A percentile compares a stretch with the other conserved stretches of the same genome.
These are phyloP conservation scores for Rhizopus delemar DNA, from an alignment of 371 early-diverging fungal species.

Conservation along the genomic window DNA sequence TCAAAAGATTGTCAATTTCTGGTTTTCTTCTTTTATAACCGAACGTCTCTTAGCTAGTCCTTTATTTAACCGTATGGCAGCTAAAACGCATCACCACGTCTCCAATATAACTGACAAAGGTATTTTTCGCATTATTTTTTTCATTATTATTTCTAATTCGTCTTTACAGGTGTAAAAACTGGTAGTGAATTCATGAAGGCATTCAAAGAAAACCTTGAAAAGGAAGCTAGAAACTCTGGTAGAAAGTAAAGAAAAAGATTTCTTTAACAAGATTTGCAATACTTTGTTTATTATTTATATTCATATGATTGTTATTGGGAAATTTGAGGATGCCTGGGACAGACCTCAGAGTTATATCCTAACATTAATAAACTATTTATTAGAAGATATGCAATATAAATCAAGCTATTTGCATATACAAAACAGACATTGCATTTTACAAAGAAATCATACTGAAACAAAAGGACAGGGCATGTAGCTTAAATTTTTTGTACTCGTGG, in stretches of 20 bases:
- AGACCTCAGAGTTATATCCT: too few species aligned
- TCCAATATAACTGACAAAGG: slow-evolving; percentile 48
- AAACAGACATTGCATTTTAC: too few species aligned
- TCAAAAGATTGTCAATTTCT: slow-evolving; percentile 51
- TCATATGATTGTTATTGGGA: too few species aligned
- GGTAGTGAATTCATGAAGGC: slow-evolving; percentile 46
- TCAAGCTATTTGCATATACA: too few species aligned
- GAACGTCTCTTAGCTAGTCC: slow-evolving; percentile 52
- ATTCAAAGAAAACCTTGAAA: slow-evolving; percentile 55
- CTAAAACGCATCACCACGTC: slow-evolving; percentile 56
- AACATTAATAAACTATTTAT: too few species aligned
- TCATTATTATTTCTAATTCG: neutral
- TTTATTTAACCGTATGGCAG: slow-evolving; percentile 50
- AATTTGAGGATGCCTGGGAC: too few species aligned
- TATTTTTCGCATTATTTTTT: slow-evolving; percentile 8
- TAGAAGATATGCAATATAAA: too few species aligned
- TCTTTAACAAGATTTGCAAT: too few species aligned
- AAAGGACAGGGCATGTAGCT: too few species aligned
- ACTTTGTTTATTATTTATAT: too few species aligned
- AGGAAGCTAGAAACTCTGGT: slow-evolving; percentile 41
- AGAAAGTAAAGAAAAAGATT: slow-evolving; percentile 17
- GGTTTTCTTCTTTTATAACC: slow-evolving; percentile 51
- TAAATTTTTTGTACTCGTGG: too few species aligned
- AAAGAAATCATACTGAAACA: too few species aligned
- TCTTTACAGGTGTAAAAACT: slow-evolving; percentile 27